Evolutionary conservation across 352 stramenopile species (phyloP).

Genomic region (Globisporangium sylvaticum): DNA sequence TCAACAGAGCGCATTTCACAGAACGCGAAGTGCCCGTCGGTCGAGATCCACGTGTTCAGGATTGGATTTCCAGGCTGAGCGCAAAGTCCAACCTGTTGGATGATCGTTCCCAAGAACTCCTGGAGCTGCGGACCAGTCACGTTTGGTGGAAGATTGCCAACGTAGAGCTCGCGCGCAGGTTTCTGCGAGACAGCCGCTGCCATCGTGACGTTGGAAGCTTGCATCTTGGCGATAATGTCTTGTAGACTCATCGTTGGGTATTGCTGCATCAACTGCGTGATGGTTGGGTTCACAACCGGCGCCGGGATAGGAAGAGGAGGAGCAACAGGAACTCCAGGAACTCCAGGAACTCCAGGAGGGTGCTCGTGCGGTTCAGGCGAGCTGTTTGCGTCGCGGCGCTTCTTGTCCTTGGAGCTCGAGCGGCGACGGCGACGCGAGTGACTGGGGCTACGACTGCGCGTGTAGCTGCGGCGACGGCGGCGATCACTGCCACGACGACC

Average conservation of each 20-base stretch:
- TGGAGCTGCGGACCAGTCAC: conserved; percentile 81
- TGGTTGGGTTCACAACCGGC: conserved; percentile 62
- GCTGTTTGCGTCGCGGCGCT: conserved; percentile 46
- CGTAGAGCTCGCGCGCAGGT: conserved; percentile 78
- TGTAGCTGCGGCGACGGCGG: conserved; percentile 43
- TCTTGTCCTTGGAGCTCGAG: conserved; percentile 56
- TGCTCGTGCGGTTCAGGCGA: conserved; percentile 46
- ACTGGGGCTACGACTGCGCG: conserved; percentile 43
- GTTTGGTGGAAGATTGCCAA: conserved; percentile 82
- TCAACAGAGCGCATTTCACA: conserved; percentile 86
- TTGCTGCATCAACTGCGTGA: conserved; percentile 88
- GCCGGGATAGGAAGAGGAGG: conserved; percentile 11
- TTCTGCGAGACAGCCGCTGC: conserved; percentile 73
- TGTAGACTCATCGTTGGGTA: conserved; percentile 86
- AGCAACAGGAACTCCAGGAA: conserved; percentile 10
- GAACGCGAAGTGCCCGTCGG: conserved; percentile 83
- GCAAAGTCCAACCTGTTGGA: conserved; percentile 80
- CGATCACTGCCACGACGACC: conserved; percentile 26
- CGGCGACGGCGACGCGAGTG: conserved; percentile 44
- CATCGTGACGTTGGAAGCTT: conserved; percentile 73
- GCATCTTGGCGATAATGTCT: conserved; percentile 88
- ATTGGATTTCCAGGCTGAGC: conserved; percentile 80
- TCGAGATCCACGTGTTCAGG: conserved; percentile 83
- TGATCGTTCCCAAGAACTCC: conserved; percentile 85
- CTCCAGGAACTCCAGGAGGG: conserved; percentile 17